These are phyloP conservation scores for Crucibulum parvulum DNA, from an alignment of 1,284 basidiomycete genomes.

Conservation along the genomic window DNA sequence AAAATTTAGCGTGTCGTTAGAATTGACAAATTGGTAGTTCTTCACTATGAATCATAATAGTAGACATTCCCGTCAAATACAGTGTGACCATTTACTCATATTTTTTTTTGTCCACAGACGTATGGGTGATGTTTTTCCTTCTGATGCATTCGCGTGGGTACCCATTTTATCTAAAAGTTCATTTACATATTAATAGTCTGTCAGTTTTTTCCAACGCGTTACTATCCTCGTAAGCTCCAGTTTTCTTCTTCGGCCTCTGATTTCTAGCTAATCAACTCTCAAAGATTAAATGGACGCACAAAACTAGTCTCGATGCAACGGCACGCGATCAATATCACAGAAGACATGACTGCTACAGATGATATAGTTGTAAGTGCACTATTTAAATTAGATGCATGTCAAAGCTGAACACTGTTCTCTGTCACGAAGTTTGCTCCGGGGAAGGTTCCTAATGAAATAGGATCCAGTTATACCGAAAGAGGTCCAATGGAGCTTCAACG, in stretches of 20 bases:
- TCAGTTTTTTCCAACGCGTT: background rate
- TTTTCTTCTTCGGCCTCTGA: background rate
- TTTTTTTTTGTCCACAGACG: background rate
- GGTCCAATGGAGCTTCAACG: too few species aligned
- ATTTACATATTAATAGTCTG: background rate
- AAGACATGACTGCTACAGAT: too few species aligned
- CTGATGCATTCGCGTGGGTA: background rate
- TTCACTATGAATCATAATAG: background rate
- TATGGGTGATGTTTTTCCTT: background rate
- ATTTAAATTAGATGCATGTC: too few species aligned
- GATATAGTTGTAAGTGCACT: too few species aligned
- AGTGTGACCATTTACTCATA: background rate
- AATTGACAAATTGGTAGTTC: background rate
- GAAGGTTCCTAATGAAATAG: too few species aligned
- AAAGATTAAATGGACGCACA: too few species aligned
- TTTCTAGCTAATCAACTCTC: too few species aligned
- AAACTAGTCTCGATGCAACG: too few species aligned
- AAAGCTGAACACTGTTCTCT: too few species aligned
- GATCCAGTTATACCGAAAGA: too few species aligned
- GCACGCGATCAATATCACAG: too few species aligned
- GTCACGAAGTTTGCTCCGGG: too few species aligned
- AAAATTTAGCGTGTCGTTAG: background rate
- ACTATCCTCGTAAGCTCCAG: background rate
- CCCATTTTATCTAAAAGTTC: background rate
- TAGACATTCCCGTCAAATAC: background rate